Base-by-base conservation (phyloP, 371 early-diverging fungal genomes). In the Rhizopus delemar region DNA sequence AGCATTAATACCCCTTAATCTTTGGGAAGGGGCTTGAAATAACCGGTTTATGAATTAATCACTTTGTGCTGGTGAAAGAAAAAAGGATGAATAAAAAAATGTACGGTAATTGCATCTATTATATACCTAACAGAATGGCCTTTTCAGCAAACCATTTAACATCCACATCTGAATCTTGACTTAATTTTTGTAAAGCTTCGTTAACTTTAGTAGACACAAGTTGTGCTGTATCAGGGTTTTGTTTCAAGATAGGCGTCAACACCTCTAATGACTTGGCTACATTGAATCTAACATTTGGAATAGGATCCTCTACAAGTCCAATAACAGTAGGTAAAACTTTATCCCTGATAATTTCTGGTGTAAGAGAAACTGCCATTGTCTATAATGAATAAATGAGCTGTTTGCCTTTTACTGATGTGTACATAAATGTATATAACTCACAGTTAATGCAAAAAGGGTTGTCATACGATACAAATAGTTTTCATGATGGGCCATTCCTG, bases 201-300 rank as follows among this genome's bases (percentile, higher is more conserved):
- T 87, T 83, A 59, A 97, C 82, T 46, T 87, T 78, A 28, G 79
- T 78, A n/a, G 85, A 80, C 41, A 88, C 73, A 28, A 93, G 62
- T 7, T 70, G 63, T 7, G 67, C 79, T 1, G 90, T 82, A 36
- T 88, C 86, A 11, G 82, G 70, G 58, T 80, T 78, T 53, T 79
- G 76, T 49, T 81, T 82, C 49, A 97, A 80, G 13, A 93, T 81
- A n/a, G 90, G 92, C 32, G 89, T 82, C 68, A 99, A 67, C 5
- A 86, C 85, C 71, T 93, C 94, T 67, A 96, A 77, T 50, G 92
- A 86, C 71, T 99, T 99, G 55, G 97, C 97, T 4, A 96, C 97
- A 70, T 99, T 99, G 86, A 99, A 99, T 51, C 99, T 90, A 65
- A 99, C 96, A 74, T 99, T 99, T 57, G 99, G 98, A 65, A 99